Conservation (phyloP, 2,329 filamentous ascomycete genomes). For the Neopestalotiopsis sp. region DNA sequence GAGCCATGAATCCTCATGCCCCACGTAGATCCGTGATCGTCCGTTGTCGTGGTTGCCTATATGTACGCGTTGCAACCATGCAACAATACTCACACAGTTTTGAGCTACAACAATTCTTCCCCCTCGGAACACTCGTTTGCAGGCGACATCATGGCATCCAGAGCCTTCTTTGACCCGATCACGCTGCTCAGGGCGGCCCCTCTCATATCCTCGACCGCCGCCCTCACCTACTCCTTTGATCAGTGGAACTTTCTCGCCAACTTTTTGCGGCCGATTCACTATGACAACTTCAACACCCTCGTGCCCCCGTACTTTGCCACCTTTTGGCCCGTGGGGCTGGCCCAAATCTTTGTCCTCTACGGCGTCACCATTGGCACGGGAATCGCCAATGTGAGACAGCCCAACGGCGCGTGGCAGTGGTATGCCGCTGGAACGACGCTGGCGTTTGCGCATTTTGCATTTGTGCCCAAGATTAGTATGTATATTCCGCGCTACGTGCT, state of each 20-base stretch:
- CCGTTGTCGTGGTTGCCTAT: background rate
- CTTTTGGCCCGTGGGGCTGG: conserved; percentile 42
- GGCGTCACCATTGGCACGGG: conserved; percentile 32
- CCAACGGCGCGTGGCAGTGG: conserved; percentile 29
- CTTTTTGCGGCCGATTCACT: conserved; percentile 37
- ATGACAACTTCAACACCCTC: conserved; percentile 38
- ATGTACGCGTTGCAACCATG: background rate
- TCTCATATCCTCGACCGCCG: conserved; percentile 51
- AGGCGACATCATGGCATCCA: conserved; percentile 39
- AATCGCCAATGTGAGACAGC: conserved; percentile 30
- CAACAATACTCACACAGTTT: background rate
- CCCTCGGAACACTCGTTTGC: background rate
- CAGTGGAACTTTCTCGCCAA: conserved; percentile 47
- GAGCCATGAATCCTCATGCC: background rate
- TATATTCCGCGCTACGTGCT: background rate
- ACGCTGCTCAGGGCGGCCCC: conserved; percentile 48
- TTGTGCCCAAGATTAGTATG: conserved; percentile 33
- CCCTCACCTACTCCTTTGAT: conserved; percentile 50
- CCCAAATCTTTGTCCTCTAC: conserved; percentile 33
- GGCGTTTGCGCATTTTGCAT: conserved; percentile 36
- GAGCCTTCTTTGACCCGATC: conserved; percentile 42
- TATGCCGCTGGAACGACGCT: conserved; percentile 36
- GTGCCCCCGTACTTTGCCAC: conserved; percentile 48
- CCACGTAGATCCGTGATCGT: background rate
- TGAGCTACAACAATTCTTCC: background rate